Conservation (phyloP, 108 stramenopile genomes). For the Discostella pseudostelligera region DNA sequence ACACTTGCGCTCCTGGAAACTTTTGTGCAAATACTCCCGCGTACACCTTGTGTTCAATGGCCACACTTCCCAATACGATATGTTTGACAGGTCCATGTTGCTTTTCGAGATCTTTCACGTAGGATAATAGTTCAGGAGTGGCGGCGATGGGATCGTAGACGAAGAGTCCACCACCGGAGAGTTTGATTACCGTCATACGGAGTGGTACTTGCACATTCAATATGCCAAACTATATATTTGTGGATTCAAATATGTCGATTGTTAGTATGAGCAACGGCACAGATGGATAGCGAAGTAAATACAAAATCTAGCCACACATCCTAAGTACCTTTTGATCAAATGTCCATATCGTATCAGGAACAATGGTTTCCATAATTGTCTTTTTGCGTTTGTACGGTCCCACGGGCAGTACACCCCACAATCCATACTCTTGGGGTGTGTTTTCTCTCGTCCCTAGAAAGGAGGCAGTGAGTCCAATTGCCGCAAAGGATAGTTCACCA, state of each 20-base stretch:
- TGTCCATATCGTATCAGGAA: conserved; percentile 85
- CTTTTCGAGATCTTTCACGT: conserved; percentile 57
- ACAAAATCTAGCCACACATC: conserved; percentile 67
- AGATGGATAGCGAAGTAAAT: no score
- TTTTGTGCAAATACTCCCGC: conserved; percentile 90
- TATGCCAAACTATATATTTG: conserved; percentile 77
- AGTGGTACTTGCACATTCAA: conserved; percentile 92
- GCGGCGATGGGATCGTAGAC: conserved; percentile 92
- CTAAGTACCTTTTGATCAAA: conserved; percentile 93
- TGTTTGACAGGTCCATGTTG: conserved; percentile 83
- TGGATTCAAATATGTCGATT: no score
- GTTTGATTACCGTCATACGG: conserved; percentile 83
- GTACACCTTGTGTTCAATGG: conserved; percentile 93
- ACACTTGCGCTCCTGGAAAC: conserved; percentile 76
- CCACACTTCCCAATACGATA: conserved; percentile 89
- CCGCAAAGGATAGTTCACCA: conserved; percentile 57
- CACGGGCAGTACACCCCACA: conserved; percentile 90
- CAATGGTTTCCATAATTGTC: conserved; percentile 77
- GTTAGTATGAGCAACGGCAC: no score
- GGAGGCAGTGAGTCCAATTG: conserved; percentile 62
- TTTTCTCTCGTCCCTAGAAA: conserved; percentile 63
- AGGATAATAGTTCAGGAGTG: conserved; percentile 72
- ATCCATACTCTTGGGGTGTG: conserved; percentile 77
- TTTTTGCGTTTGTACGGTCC: conserved; percentile 89
- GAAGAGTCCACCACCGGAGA: conserved; percentile 73